These are phyloP conservation scores for Monilinia aucupariae DNA, from an alignment of 2,329 filamentous ascomycete genomes.

Conservation along the genomic window DNA sequence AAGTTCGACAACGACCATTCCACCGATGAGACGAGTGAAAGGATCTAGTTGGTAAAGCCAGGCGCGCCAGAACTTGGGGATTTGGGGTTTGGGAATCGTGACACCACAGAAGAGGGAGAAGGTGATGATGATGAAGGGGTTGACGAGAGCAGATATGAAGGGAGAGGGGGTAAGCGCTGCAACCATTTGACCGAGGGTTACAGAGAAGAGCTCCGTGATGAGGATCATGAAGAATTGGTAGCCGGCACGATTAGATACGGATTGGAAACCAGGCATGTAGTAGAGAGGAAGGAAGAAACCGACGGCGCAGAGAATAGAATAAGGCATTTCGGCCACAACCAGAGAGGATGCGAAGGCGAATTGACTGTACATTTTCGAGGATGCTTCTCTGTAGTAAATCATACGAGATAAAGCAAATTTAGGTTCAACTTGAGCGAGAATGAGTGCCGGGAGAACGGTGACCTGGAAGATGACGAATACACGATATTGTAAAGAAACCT, in stretches of 20 bases:
- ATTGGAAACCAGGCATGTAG: slow-evolving; percentile 73
- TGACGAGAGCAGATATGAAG: slow-evolving; percentile 73
- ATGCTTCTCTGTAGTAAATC: slow-evolving; percentile 81
- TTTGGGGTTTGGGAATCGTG: slow-evolving; percentile 70
- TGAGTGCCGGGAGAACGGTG: slow-evolving; percentile 75
- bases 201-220: slow-evolving; percentile 77
- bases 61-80: slow-evolving; percentile 70
- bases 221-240: slow-evolving; percentile 85
- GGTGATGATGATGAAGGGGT: slow-evolving; percentile 76
- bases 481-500: slow-evolving; percentile 73
- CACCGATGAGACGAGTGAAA: slow-evolving; percentile 74
- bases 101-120: slow-evolving; percentile 87
- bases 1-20: slow-evolving; percentile 73
- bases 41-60: slow-evolving; percentile 83
- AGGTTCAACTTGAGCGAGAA: slow-evolving; percentile 77
- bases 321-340: slow-evolving; percentile 79
- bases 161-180: slow-evolving; percentile 72
- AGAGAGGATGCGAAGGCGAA: slow-evolving; percentile 73
- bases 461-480: slow-evolving; percentile 90
- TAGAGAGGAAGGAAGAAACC: slow-evolving; percentile 79
- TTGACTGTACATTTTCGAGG: slow-evolving; percentile 79
- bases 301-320: slow-evolving; percentile 73
- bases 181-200: slow-evolving; percentile 72
- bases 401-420: slow-evolving; percentile 76
- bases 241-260: slow-evolving; percentile 59